Conservation (phyloP, 202 grass and related monocot species). For the Dendrocalamus latiflorus region DNA sequence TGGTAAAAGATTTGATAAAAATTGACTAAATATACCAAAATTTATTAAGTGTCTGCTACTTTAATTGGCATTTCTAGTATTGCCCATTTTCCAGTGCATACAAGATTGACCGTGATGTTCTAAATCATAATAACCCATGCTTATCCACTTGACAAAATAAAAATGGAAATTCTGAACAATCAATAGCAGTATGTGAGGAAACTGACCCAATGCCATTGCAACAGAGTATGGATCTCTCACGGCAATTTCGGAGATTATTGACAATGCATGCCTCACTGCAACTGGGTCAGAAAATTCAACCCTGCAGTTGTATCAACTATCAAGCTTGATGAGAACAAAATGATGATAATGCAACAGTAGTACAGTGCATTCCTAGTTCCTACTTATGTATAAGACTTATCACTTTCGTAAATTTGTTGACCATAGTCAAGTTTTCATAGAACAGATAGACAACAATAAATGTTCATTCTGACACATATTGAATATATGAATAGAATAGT, state of each 20-base stretch:
- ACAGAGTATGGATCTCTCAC: conserved; percentile 94
- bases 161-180: conserved; percentile 15
- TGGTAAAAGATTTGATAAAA: neutral
- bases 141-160: neutral
- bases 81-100: neutral
- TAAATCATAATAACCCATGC: neutral
- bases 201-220: conserved; percentile 95
- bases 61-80: neutral
- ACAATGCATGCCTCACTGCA: conserved; percentile 83
- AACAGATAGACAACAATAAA: neutral
- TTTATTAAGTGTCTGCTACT: neutral
- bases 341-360: neutral
- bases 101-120: neutral
- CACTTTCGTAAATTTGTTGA: conserved; percentile 26
- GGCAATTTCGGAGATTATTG: conserved; percentile 89
- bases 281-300: conserved; percentile 94
- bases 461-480: conserved; percentile 8
- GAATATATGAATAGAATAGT: neutral
- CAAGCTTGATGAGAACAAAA: conserved; percentile 19
- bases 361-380: neutral
- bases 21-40: conserved; percentile 21
- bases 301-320: conserved; percentile 64
- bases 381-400: neutral
- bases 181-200: conserved; percentile 8
- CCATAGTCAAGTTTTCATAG: neutral